phyloP scores from a whole-genome alignment of 164 flowering plant species.

The Magnolia kwangsiensis region DNA sequence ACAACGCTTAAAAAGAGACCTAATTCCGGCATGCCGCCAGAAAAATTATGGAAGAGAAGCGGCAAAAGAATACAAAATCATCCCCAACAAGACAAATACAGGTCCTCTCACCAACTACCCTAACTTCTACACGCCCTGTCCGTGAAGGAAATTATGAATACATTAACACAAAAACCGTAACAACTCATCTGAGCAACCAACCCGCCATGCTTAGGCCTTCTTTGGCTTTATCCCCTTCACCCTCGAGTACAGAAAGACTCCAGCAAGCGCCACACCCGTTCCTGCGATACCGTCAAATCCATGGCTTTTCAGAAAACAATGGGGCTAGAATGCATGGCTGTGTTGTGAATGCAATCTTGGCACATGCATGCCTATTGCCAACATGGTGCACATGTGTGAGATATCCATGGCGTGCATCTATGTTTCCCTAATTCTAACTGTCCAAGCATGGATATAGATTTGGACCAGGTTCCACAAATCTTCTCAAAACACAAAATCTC shows the following conservation, averaged over 20 bases:
- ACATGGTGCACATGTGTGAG: too few species aligned
- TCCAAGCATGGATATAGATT: too few species aligned
- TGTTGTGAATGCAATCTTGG: too few species aligned
- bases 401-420: too few species aligned
- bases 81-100: background rate
- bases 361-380: too few species aligned
- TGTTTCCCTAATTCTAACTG: too few species aligned
- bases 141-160: background rate
- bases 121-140: background rate
- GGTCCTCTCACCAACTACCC: background rate
- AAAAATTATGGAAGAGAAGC: background rate
- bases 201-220: constrained; percentile 17
- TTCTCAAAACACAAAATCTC: too few species aligned
- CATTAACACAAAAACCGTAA: background rate
- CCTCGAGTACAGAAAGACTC: constrained; percentile 89
- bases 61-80: constrained; percentile 12
- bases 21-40: background rate
- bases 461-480: too few species aligned
- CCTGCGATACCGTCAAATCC: constrained; percentile 42
- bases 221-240: constrained; percentile 85
- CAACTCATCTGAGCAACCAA: background rate
- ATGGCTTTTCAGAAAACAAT: background rate
- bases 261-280: constrained; percentile 85
- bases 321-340: background rate
- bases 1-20: too few species aligned